These are phyloP conservation scores for Fraxinus quadrangulata DNA, from an alignment of 257 asterid species.

Conservation along the genomic window DNA sequence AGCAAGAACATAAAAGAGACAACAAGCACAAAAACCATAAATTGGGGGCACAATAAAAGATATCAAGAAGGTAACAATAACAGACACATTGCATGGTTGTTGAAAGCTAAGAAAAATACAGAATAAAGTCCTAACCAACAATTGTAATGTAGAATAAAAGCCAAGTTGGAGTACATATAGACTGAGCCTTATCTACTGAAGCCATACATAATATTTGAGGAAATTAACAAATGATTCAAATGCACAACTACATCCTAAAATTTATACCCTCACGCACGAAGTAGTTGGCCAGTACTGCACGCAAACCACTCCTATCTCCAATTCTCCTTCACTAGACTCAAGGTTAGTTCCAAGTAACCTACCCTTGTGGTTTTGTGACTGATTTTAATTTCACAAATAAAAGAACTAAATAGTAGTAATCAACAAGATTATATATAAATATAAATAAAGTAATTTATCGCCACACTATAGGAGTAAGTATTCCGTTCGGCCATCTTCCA, in stretches of 20 bases:
- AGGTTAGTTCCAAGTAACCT: neutral
- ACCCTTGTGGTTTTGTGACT: neutral
- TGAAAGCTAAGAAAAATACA: neutral
- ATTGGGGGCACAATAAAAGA: neutral
- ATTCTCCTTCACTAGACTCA: neutral
- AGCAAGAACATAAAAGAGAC: constrained; percentile 16
- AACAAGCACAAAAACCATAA: constrained; percentile 12
- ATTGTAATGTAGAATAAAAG: neutral
- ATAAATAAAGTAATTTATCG: neutral
- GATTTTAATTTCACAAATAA: neutral
- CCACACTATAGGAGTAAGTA: neutral
- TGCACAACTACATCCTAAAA: neutral
- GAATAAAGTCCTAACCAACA: too few relatives aligned
- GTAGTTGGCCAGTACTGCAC: neutral
- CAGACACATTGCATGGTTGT: neutral
- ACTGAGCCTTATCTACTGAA: constrained; percentile 6
- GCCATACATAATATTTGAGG: constrained; percentile 3
- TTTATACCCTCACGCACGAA: neutral
- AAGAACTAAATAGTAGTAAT: neutral
- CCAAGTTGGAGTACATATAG: neutral
- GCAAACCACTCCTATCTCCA: neutral
- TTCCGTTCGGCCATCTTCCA: neutral
- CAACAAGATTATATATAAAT: neutral
- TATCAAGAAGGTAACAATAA: neutral
- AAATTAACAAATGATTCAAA: neutral